Base-by-base conservation (phyloP, 2,329 filamentous ascomycete genomes). In the Blastomyces emzantsi region DNA sequence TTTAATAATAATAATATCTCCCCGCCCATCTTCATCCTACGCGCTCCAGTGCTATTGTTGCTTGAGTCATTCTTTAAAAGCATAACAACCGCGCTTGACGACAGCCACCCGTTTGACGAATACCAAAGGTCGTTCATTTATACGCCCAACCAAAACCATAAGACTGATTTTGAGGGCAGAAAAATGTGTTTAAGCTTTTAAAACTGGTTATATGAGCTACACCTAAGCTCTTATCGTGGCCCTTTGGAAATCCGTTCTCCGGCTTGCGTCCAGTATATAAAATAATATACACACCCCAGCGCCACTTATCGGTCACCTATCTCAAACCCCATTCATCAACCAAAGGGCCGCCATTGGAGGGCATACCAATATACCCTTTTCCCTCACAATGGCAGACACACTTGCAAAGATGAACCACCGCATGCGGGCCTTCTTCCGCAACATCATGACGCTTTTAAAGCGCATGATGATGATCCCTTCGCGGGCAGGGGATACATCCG, bases 391-490 rank as follows among this genome's bases (percentile, higher is more conserved):
- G 66, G 65, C 57, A 17, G 64, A 61, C 51, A 69, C 73, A 62
- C 70, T 78, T 57, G 67, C 73, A 65, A 78, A 74, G 66, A 73
- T 76, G 65, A 70, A 76, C 69, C 75, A 74, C 64, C 72, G 74
- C 63, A 69, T 78, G 72, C 76, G 76, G 68, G 71, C 76, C 63
- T 70, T 78, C 54, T 78, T 78, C 65, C 72, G 73, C 49, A 75
- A 75, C 64, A 69, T 78, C 52, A 70, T 78, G 43, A 68, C 73
- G 39, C 73, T 73, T 13, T 67, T 80, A 63, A 76, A 79, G 65
- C 73, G 72, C 22, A 74, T 78, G 69, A 67, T 79, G 30, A 65
- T 77, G 60, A 76, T 78, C 61, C 75, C 75, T 28, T 75, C 75
- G 25, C 66, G 76, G 56, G 73, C 77, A 70, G 70, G 73, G 62